Conservation (phyloP, 352 stramenopile genomes). For the Globisporangium radiosum region DNA sequence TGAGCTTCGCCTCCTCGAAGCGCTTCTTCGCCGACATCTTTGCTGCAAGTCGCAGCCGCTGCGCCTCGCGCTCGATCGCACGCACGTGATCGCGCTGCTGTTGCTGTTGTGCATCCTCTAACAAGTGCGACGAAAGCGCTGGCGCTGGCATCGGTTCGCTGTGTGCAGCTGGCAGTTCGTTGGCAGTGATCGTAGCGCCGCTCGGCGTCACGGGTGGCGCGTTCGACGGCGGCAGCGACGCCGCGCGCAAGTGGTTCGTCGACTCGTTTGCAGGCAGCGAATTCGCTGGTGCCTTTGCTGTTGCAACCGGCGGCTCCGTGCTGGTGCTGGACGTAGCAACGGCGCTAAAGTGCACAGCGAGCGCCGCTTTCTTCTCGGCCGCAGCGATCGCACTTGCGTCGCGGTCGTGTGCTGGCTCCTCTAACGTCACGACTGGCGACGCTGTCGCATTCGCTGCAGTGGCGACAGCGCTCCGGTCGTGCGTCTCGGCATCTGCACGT, state of each 20-base stretch:
- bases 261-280: background rate
- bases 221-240: conserved; percentile 6
- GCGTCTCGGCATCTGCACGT: too few relatives aligned
- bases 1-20: conserved; percentile 72
- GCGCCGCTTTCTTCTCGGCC: conserved; percentile 9
- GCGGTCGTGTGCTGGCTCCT: too few relatives aligned
- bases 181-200: conserved; percentile 1
- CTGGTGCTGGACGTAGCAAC: conserved; percentile 1
- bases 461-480: too few relatives aligned
- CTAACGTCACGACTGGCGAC: too few relatives aligned
- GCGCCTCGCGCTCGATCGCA: conserved; percentile 55
- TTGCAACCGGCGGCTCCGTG: background rate
- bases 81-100: conserved; percentile 37
- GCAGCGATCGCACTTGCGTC: background rate
- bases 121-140: background rate
- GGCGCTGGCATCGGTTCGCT: conserved; percentile 1
- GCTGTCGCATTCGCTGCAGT: background rate
- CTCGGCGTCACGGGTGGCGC: conserved; percentile 7
- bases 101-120: background rate
- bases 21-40: conserved; percentile 71
- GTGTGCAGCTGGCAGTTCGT: background rate
- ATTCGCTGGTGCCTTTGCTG: background rate
- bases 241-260: conserved; percentile 6
- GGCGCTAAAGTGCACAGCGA: conserved; percentile 11
- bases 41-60: conserved; percentile 52